phyloP scores from a whole-genome alignment of 2,329 filamentous ascomycete species.

The Diaporthe ampelina region DNA sequence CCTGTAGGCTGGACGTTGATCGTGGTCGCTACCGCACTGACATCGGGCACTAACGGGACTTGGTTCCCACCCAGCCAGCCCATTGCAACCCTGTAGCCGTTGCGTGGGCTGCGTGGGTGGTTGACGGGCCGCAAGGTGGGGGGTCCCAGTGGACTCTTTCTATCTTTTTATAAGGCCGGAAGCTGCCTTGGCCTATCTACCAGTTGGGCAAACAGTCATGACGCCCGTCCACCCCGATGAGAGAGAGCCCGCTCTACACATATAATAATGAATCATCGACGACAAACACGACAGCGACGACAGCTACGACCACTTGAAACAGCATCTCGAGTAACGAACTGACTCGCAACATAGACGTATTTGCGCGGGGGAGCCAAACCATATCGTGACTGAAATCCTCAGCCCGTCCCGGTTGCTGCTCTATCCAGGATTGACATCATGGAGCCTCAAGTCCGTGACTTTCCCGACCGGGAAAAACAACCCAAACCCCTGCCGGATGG shows the following conservation, averaged over 20 bases:
- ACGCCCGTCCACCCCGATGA: not conserved
- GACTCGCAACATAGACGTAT: not conserved
- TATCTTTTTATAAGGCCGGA: conserved; percentile 5
- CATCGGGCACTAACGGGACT: conserved; percentile 32
- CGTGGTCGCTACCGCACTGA: conserved; percentile 7
- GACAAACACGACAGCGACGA: not conserved
- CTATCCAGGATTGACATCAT: conserved; percentile 16
- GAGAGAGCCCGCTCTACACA: not conserved
- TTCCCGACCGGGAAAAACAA: conserved; percentile 33
- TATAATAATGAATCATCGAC: conserved; percentile 13
- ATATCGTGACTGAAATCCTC: conserved; percentile 2
- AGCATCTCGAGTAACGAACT: not conserved
- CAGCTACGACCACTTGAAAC: not conserved
- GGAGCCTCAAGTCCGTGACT: conserved; percentile 37
- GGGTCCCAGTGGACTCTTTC: not conserved
- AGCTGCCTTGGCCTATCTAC: not conserved
- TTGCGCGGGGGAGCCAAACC: not conserved
- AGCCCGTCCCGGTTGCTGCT: not conserved
- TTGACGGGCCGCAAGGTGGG: not conserved
- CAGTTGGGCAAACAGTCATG: not conserved
- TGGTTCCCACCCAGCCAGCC: conserved; percentile 3
- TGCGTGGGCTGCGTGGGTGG: conserved; percentile 4
- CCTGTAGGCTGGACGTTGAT: not conserved
- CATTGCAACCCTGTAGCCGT: conserved; percentile 5
- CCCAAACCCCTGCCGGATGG: conserved; percentile 24